Percentiles rank a stretch among this genome's conserved stretches.
These are phyloP conservation scores for Globisporangium lucens DNA, from an alignment of 352 stramenopile species.

Conservation along the genomic window DNA sequence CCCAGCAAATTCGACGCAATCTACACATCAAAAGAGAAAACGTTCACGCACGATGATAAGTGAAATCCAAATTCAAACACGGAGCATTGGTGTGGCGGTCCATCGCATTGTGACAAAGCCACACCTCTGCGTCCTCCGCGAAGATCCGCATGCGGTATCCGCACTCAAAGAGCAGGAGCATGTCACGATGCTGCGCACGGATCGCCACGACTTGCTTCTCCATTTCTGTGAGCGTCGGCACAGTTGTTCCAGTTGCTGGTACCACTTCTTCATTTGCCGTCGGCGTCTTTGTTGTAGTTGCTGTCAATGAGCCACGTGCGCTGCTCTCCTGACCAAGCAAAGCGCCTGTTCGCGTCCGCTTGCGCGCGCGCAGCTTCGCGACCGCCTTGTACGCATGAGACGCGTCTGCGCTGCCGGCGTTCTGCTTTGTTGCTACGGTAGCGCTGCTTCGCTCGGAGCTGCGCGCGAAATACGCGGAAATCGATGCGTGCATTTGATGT, in stretches of 20 bases:
- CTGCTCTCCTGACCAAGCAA: background rate
- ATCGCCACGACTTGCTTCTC: constrained; percentile 71
- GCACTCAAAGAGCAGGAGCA: constrained; percentile 73
- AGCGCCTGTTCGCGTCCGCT: background rate
- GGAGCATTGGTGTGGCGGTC: background rate
- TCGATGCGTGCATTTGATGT: background rate
- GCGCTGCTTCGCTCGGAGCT: background rate
- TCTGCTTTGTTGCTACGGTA: background rate
- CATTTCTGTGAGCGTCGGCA: constrained; percentile 41
- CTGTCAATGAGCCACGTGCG: background rate
- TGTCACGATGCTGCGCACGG: constrained; percentile 33
- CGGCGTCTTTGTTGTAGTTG: background rate
- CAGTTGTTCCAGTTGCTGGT: background rate
- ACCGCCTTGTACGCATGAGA: background rate
- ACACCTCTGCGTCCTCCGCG: constrained; percentile 55
- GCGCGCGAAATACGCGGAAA: background rate
- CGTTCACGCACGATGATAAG: background rate
- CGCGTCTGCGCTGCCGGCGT: background rate
- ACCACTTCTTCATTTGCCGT: too few relatives aligned
- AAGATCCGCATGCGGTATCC: constrained; percentile 84
- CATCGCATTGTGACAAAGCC: background rate
- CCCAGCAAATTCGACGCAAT: constrained; percentile 33
- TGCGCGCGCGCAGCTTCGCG: constrained; percentile 3
- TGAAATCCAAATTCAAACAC: background rate
- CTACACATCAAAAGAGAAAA: constrained; percentile 13